Evolutionary conservation across 305 asterid species (phyloP), one percentile per base, ranked within the genome.

Genomic region (Stenogyne calaminthoides): DNA sequence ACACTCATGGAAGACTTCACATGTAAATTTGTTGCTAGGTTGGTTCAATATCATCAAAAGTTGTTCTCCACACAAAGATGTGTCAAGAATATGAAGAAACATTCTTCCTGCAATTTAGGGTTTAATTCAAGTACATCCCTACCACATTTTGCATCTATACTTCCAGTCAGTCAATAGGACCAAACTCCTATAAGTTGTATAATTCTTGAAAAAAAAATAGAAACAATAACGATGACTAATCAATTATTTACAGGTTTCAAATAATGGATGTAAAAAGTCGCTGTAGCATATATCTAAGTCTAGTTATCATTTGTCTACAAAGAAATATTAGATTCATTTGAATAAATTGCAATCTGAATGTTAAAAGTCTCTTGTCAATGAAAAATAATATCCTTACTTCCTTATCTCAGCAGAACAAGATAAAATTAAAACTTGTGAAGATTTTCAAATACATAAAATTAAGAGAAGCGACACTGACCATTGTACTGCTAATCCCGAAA

Each of bases 401-500:
- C 6, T 6, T 34, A 34, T 20, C 58, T 6, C 25, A 51, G 58
- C 16, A 18, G 58, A 20, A 55, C 60, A 59, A 29, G 42, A 27
- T 1, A 59, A 59, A 59, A n/a, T n/a, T 29, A 16, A 42, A 42
- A 10, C 49, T 42, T 42, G 0, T 42, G 49, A 25, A 25, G 29
- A 25, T 25, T 25, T 25, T 25, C 29, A 25, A 25, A 25, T 25
- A 25, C 29, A 3, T 25, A 25, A 25, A 25, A 25, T 25, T 25
- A 25, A 25, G 29, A 25, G 29, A 25, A 25, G 29, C 29, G 3
- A 25, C 29, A 25, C 92, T 82, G 22, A 89, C 97, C 95, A 51
- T 89, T 88, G 72, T 90, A 78, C 70, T 88, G 92, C 71, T 83
- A 91, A 83, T 92, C 96, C 44, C 98, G 85, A 70, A 83, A 92